Conservation (phyloP, 2,329 filamentous ascomycete genomes). For the Cryphonectria naterciae region DNA sequence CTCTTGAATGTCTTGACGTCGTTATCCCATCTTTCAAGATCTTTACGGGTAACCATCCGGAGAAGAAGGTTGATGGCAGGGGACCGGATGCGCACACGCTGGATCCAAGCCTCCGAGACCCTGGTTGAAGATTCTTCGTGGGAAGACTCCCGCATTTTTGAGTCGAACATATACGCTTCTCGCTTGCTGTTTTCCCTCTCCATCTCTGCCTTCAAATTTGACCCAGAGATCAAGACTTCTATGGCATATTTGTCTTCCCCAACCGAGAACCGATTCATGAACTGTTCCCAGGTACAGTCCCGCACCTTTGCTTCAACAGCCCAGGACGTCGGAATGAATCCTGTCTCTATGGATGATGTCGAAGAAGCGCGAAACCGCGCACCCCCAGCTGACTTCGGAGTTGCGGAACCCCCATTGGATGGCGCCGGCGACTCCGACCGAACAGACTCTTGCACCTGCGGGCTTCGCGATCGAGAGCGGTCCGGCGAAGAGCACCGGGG, state of each 20-base stretch:
- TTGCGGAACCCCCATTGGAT: too few relatives aligned
- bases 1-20: neutral
- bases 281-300: neutral
- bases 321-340: neutral
- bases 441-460: neutral
- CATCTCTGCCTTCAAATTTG: neutral
- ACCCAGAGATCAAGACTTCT: neutral
- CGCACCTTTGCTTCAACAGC: neutral
- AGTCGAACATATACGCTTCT: accelerated
- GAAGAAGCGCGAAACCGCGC: too few relatives aligned
- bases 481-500: neutral
- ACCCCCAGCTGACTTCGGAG: too few relatives aligned
- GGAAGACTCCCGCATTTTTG: neutral
- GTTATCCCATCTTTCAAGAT: neutral
- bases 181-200: neutral
- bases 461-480: neutral
- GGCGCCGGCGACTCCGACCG: too few relatives aligned
- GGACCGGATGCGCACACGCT: neutral
- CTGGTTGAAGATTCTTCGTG: neutral
- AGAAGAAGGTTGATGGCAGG: neutral
- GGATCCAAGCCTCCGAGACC: neutral
- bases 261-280: neutral
- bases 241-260: neutral
- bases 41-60: neutral
- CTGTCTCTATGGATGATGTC: too few relatives aligned